Percentiles rank a stretch among this genome's conserved stretches.
These are phyloP conservation scores for Flaveria sonorensis DNA, from an alignment of 129 eudicot genomes.

Conservation along the genomic window DNA sequence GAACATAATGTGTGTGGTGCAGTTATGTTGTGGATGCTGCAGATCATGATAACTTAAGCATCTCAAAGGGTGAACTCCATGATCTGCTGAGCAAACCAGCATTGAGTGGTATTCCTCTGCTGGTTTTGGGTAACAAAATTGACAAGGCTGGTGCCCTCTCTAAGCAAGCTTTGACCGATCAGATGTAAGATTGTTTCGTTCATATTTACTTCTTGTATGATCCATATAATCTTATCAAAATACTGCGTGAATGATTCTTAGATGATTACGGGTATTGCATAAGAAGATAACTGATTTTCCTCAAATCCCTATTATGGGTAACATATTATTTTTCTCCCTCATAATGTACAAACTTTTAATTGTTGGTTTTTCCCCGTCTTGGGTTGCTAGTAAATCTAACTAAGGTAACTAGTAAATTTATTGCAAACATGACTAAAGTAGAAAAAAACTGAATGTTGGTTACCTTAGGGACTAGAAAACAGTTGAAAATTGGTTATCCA, in stretches of 20 bases:
- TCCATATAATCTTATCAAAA: background rate
- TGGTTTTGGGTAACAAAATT: conserved; percentile 92
- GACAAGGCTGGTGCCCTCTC: conserved; percentile 93
- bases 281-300: background rate
- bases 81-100: conserved; percentile 89
- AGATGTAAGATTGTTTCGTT: conserved; percentile 55
- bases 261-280: background rate
- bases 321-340: background rate
- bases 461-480: too few species aligned
- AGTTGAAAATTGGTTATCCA: background rate
- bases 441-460: background rate
- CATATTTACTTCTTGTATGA: background rate
- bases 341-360: background rate
- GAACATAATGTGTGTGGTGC: background rate
- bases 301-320: background rate
- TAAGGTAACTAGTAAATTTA: background rate
- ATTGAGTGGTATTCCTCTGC: conserved; percentile 81
- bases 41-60: conserved; percentile 89
- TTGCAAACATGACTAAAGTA: background rate
- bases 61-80: conserved; percentile 89
- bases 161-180: conserved; percentile 86
- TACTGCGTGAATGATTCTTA: background rate
- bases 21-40: conserved; percentile 99
- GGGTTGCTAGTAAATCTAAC: background rate
- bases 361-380: background rate